Evolutionary conservation across 2,329 filamentous ascomycete species (phyloP).

Genomic region (Fusarium sp.): DNA sequence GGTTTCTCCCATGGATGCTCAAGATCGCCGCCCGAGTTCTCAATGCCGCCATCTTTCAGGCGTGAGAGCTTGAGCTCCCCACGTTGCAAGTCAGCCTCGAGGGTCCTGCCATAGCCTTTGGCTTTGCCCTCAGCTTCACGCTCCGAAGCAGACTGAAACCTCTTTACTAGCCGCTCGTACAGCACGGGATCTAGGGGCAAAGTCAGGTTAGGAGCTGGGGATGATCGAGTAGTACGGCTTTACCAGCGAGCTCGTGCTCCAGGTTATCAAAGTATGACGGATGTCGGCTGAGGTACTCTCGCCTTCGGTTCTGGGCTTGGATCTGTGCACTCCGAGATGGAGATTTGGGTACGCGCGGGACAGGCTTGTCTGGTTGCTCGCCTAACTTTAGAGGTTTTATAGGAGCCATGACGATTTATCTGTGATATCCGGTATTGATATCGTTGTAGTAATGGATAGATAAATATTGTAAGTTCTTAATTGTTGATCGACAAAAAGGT

Average conservation of each 20-base stretch:
- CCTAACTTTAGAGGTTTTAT: constrained; percentile 10
- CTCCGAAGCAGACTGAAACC: constrained; percentile 78
- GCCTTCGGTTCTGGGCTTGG: constrained; percentile 77
- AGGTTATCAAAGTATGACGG: constrained; percentile 73
- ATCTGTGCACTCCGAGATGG: constrained; percentile 57
- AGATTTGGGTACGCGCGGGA: constrained; percentile 56
- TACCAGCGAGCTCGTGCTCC: constrained; percentile 66
- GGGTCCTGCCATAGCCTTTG: constrained; percentile 81
- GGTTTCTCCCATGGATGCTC: constrained; percentile 50
- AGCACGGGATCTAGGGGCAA: constrained; percentile 73
- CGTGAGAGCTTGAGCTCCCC: constrained; percentile 79
- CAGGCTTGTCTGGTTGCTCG: constrained; percentile 47
- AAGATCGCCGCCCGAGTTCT: constrained; percentile 41
- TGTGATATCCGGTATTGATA: background rate
- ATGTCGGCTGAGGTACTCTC: constrained; percentile 77
- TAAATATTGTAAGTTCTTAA: background rate
- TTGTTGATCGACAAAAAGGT: background rate
- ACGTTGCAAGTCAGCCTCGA: constrained; percentile 80
- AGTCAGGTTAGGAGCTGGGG: constrained; percentile 7
- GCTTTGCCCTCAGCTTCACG: constrained; percentile 75
- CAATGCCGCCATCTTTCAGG: constrained; percentile 32
- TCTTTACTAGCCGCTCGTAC: constrained; percentile 82
- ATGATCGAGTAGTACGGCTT: background rate
- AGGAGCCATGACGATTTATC: constrained; percentile 24
- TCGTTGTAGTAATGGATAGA: background rate